Evolutionary conservation across 83 land plant species (phyloP).

Genomic region (Diphasiastrum complanatum): DNA sequence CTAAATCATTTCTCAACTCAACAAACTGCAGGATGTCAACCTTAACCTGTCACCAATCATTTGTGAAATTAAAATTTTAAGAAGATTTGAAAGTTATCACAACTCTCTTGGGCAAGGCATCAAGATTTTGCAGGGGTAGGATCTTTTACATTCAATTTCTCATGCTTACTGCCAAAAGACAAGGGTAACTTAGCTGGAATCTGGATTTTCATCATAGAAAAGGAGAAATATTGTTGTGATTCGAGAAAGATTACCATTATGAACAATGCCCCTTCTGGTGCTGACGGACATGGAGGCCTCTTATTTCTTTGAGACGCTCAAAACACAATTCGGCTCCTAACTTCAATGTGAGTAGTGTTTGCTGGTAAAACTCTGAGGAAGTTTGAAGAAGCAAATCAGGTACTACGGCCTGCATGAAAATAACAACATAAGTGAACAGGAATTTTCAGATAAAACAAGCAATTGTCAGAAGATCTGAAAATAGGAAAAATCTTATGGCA

Average conservation of each 20-base stretch:
- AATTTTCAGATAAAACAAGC: not conserved
- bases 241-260: constrained; percentile 39
- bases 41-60: constrained; percentile 36
- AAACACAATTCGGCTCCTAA: constrained; percentile 36
- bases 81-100: no score
- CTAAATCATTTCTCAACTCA: constrained; percentile 38
- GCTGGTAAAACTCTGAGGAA: constrained; percentile 27
- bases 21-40: constrained; percentile 22
- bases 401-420: constrained; percentile 57
- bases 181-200: no score
- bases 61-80: no score
- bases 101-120: not conserved
- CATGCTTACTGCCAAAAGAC: no score
- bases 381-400: constrained; percentile 38
- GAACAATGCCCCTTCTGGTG: constrained; percentile 55
- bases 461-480: not conserved
- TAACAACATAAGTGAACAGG: no score
- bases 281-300: constrained; percentile 36
- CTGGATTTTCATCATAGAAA: no score
- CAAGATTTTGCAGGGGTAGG: not conserved
- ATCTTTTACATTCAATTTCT: no score
- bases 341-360: constrained; percentile 27
- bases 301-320: constrained; percentile 26
- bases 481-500: not conserved
- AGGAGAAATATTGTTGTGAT: not conserved